Evolutionary conservation across 192 early-diverging fungal species (phyloP).

Genomic region (Geranomyces variabilis): DNA sequence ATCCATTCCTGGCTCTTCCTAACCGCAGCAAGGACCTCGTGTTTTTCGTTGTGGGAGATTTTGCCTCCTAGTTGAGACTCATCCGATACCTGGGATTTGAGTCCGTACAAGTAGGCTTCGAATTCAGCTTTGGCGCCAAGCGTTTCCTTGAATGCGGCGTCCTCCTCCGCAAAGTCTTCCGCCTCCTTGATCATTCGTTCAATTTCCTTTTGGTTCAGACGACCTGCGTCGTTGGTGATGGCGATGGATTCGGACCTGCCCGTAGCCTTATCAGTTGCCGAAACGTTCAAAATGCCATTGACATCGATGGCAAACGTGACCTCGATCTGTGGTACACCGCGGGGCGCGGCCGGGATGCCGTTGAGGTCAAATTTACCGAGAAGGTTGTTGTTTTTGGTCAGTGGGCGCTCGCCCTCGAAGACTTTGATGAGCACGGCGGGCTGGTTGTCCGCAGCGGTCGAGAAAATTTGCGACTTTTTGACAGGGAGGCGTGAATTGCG

Average conservation of each 20-base stretch:
- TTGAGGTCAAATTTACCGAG: conserved; percentile 96
- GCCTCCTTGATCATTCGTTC: conserved; percentile 96
- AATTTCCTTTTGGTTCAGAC: conserved; percentile 93
- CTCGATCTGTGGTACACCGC: conserved; percentile 97
- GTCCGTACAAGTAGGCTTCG: conserved; percentile 88
- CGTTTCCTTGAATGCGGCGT: conserved; percentile 77
- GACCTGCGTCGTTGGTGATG: conserved; percentile 97
- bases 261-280: conserved; percentile 93
- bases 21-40: conserved; percentile 79
- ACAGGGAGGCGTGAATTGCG: conserved; percentile 94
- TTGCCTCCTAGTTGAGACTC: conserved; percentile 84
- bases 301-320: conserved; percentile 95
- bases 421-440: conserved; percentile 95
- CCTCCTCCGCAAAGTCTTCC: conserved; percentile 92
- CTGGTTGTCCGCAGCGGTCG: conserved; percentile 97
- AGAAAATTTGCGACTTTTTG: conserved; percentile 99
- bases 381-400: conserved; percentile 98
- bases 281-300: conserved; percentile 92
- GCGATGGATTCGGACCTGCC: conserved; percentile 96
- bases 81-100: conserved; percentile 88
- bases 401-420: conserved; percentile 93
- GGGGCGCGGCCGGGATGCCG: conserved; percentile 91
- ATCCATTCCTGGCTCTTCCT: conserved; percentile 83
- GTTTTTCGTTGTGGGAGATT: conserved; percentile 87
- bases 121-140: conserved; percentile 89